Evolutionary conservation across 169 alveolate species (phyloP), one percentile per base, ranked within the genome.

Genomic region (Eimeria praecox): DNA sequence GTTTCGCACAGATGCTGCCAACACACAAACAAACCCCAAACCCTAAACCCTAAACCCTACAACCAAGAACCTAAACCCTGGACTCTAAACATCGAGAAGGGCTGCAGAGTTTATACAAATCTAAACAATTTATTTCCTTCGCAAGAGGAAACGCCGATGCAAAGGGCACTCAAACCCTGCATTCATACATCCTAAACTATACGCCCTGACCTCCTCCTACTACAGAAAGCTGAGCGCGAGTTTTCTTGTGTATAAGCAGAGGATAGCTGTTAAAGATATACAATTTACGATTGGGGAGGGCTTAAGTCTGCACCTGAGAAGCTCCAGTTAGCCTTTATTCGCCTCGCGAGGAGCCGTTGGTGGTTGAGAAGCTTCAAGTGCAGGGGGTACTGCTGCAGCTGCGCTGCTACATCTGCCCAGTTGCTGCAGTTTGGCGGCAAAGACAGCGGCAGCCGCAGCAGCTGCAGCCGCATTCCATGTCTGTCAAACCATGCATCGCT

Each of bases 391-490:
- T 18, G 92, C 75, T 54, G 80, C 62, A 85, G 75, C 52, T 80
- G 80, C 16, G 78, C 92, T 56, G 92, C 92, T 38, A 85, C 80
- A 18, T 54, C 92, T 14, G 62, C 78, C 80, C 75, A 62, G 59
- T 24, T 62, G 59, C 54, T 54, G 78, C 80, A 85, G 78, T 35
- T 35, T 9, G 80, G 93, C n/a, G 83, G 93, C 40, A 86, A 44
- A n/a, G 80, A 49, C 82, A 86, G 93, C 82, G 64, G 93, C 64
- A 62, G 93, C 82, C 82, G 93, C 82, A 59, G 82, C 83, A 59
- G 93, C 93, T 38, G 83, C 62, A 86, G 82, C 64, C 18, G 33
- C 82, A 86, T 22, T 3, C 78, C 80, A 18, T 85, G 92, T 27
- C 78, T 20, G 38, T 85, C 80, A 35, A 62, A 56, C 92, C 80